These are phyloP conservation scores for Tylopilus intermedius DNA, from an alignment of 768 basidiomycete species.

Conservation along the genomic window DNA sequence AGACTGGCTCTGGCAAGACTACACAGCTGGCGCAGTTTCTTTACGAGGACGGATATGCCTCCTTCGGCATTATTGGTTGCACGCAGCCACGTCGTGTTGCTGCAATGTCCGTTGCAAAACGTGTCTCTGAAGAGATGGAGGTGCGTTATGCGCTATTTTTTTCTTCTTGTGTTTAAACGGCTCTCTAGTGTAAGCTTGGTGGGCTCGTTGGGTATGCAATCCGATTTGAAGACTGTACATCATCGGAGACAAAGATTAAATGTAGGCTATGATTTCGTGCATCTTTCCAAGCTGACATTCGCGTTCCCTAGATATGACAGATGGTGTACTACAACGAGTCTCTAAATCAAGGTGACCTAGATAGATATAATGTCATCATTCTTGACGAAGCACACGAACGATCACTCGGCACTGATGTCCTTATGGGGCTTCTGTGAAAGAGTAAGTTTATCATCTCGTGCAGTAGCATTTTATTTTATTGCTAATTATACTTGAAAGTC, in stretches of 20 bases:
- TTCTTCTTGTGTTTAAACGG: conserved; percentile 5
- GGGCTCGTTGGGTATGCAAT: conserved; percentile 93
- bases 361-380: conserved; percentile 94
- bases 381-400: conserved; percentile 99
- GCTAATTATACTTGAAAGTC: conserved; percentile 38
- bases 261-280: conserved; percentile 48
- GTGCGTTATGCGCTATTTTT: conserved; percentile 46
- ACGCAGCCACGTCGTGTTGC: conserved; percentile 98
- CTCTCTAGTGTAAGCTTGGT: conserved; percentile 75
- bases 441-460: conserved; percentile 47
- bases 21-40: conserved; percentile 94
- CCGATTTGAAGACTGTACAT: conserved; percentile 97
- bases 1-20: conserved; percentile 99
- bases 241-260: conserved; percentile 92
- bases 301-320: conserved; percentile 80
- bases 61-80: conserved; percentile 87
- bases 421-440: conserved; percentile 94
- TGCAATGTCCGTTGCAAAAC: conserved; percentile 99
- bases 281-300: background rate
- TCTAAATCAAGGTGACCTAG: conserved; percentile 95
- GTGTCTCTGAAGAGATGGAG: conserved; percentile 99
- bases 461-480: background rate
- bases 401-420: conserved; percentile 92
- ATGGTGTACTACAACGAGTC: conserved; percentile 98
- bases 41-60: conserved; percentile 94